Evolutionary conservation across 1,284 basidiomycete genomes (phyloP).

Genomic region (Cystobasidiaceae sp.): DNA sequence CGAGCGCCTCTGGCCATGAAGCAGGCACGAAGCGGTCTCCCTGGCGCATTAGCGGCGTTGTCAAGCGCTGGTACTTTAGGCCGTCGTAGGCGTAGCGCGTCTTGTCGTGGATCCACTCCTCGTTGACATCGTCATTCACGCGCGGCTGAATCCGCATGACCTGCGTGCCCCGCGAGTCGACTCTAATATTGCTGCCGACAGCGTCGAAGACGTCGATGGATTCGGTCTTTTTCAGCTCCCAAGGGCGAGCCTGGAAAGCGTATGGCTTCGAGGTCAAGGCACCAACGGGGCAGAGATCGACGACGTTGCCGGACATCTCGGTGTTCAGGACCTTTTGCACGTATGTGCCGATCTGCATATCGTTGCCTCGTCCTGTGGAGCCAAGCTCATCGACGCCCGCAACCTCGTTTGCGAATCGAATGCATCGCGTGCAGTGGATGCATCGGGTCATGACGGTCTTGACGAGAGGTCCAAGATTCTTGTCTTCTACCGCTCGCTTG

Average conservation of each 20-base stretch:
- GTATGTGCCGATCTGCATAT: conserved; percentile 98
- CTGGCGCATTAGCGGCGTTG: conserved; percentile 82
- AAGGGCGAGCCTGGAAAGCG: conserved; percentile 92
- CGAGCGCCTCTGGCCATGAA: conserved; percentile 87
- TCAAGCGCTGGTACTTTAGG: conserved; percentile 89
- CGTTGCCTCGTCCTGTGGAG: conserved; percentile 94
- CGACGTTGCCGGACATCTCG: conserved; percentile 93
- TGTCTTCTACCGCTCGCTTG: conserved; percentile 97
- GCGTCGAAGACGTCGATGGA: conserved; percentile 96
- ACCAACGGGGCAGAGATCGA: conserved; percentile 96
- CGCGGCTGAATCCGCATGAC: conserved; percentile 97
- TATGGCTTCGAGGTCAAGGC: conserved; percentile 98
- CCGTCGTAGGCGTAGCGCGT: conserved; percentile 96
- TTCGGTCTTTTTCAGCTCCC: conserved; percentile 99
- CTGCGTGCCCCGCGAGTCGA: conserved; percentile 90
- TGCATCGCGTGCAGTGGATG: conserved; percentile 99
- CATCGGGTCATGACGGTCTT: conserved; percentile 99
- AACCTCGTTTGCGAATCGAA: conserved; percentile 97
- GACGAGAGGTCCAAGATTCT: conserved; percentile 94
- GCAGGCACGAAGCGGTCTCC: conserved; percentile 88
- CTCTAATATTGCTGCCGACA: conserved; percentile 93
- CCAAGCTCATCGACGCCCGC: conserved; percentile 97
- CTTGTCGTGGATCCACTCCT: conserved; percentile 99
- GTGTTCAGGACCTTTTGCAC: conserved; percentile 97
- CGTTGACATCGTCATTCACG: conserved; percentile 97